Conservation (phyloP, 345 rosid species). For the Diplotaxis tenuifolia region DNA sequence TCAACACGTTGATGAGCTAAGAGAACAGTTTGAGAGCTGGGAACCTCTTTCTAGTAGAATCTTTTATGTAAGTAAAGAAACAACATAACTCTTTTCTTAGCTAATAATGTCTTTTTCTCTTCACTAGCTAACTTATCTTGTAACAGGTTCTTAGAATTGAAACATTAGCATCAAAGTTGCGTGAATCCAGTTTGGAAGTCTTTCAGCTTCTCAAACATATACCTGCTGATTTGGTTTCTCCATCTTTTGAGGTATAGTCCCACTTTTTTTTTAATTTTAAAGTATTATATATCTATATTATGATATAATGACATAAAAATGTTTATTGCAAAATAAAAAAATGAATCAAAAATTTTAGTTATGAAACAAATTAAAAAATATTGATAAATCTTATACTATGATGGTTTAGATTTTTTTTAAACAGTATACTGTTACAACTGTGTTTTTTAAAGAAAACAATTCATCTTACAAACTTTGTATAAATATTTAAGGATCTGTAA, state of each 20-base stretch:
- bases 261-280: neutral
- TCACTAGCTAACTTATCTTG: constrained; percentile 10
- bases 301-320: neutral
- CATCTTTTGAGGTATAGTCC: constrained; percentile 70
- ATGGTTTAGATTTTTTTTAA: too few species aligned
- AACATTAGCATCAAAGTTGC: constrained; percentile 56
- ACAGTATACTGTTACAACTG: neutral
- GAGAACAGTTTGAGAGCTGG: constrained; percentile 63
- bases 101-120: neutral
- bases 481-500: neutral
- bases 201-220: constrained; percentile 64
- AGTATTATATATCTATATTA: neutral
- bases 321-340: too few species aligned
- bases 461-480: neutral
- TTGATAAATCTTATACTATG: neutral
- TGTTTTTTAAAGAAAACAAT: too few species aligned
- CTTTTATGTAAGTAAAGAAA: constrained; percentile 61
- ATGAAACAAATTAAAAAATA: neutral
- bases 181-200: constrained; percentile 54
- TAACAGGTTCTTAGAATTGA: constrained; percentile 72
- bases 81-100: neutral
- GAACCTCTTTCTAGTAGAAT: constrained; percentile 71
- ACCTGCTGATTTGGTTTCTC: constrained; percentile 61
- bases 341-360: neutral
- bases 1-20: constrained; percentile 60